Conservation (phyloP, 192 early-diverging fungal species). For the Coemansia sp. region DNA sequence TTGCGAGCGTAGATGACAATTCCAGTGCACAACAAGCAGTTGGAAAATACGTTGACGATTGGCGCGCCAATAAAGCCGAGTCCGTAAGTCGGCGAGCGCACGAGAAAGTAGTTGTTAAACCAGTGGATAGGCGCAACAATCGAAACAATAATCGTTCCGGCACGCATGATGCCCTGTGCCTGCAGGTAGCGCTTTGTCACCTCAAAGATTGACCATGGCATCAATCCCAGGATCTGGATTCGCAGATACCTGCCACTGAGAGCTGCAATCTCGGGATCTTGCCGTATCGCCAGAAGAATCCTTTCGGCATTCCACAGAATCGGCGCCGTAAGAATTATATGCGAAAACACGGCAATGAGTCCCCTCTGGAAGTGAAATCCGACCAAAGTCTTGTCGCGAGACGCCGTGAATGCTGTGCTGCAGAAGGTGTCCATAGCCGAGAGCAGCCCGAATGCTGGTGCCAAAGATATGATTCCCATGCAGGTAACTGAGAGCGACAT, state of each 20-base stretch:
- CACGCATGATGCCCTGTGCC: conserved; percentile 89
- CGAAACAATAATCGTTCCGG: conserved; percentile 67
- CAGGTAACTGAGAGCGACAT: conserved; percentile 70
- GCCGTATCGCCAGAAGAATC: conserved; percentile 66
- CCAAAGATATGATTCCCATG: conserved; percentile 63
- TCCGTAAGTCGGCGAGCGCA: conserved; percentile 61
- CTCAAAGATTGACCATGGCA: conserved; percentile 80
- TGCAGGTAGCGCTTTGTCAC: conserved; percentile 82
- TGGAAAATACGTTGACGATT: conserved; percentile 69
- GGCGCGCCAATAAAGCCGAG: conserved; percentile 86
- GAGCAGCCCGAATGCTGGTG: conserved; percentile 64
- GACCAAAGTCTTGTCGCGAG: conserved; percentile 60
- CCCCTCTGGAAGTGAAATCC: conserved; percentile 78
- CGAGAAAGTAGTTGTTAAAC: conserved; percentile 71
- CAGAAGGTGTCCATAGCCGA: conserved; percentile 76
- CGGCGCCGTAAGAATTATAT: conserved; percentile 68
- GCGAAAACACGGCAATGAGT: conserved; percentile 66
- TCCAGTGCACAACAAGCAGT: conserved; percentile 67
- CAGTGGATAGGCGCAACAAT: conserved; percentile 73
- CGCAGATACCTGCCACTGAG: conserved; percentile 67
- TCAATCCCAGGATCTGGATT: conserved; percentile 66
- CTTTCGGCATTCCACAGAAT: conserved; percentile 70
- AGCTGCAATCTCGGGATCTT: conserved; percentile 67
- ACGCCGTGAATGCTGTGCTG: conserved; percentile 67
- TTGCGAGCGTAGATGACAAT: conserved; percentile 60